Base-by-base conservation (phyloP, 148 eudicot genomes). In the Bassia scoparia region DNA sequence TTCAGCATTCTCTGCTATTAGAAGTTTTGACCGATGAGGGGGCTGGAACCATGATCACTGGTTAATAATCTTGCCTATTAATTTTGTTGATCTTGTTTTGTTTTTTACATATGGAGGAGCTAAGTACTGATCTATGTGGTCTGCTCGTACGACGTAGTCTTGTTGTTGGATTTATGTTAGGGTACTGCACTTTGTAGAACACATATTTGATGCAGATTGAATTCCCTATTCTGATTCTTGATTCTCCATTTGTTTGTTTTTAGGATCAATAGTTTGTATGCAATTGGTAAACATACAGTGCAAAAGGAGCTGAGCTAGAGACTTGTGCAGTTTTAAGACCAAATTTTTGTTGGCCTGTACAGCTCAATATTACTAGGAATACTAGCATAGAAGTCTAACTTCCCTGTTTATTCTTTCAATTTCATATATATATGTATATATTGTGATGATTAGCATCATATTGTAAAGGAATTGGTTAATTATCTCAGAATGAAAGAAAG, bases 31-130 rank as follows among this genome's bases (percentile, higher is more conserved):
- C 97, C 3, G 94, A 86, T 70, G 85, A 89, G 81, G 97, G 97
- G 8, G 94, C 94, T 59, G 97, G 97, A 38, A 91, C 97, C 18
- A 91, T 91, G 97, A 91, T 91, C 33, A 81, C 89, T 33, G 93
- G 97, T 67, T 90, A 75, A 44, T 66, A 14, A 2, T 52, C 0
- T 16, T 26, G 0, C 21, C 1, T 33, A 14, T 26, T 31, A 60
- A 30, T 59, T 59, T 29, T n/a, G 15, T 13, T 31, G 7, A 30
- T 61, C 7, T 61, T 61, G 1, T 34, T 15, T 10, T 12, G 10
- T 41, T 23, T 41, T 35, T 63, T 35, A 35, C 27, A 0, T 37
- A 18, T 38, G 0, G 26, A 65, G 68, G 68, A 63, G 68, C 27
- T 35, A 38, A 62, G 44, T 14, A 37, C 6, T 20, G 4, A 33